These are phyloP conservation scores for Amauroascus niger DNA, from an alignment of 2,329 filamentous ascomycete genomes.

Conservation along the genomic window DNA sequence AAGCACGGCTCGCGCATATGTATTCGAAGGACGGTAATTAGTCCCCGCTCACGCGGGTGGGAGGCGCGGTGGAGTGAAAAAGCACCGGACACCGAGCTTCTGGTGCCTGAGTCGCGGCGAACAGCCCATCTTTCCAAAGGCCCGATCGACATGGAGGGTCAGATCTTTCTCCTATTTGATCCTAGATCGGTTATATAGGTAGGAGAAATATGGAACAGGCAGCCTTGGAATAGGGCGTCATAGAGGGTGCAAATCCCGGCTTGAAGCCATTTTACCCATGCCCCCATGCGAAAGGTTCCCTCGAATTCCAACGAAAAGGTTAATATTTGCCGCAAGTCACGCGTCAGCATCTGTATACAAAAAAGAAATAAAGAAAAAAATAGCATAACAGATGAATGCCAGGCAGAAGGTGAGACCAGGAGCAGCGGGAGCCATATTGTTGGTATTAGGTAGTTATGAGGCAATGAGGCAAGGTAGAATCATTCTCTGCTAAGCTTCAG, in stretches of 20 bases:
- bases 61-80: not conserved
- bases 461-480: too few species aligned
- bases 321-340: not conserved
- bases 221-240: not conserved
- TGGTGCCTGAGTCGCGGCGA: not conserved
- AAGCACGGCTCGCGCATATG: not conserved
- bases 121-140: too few species aligned
- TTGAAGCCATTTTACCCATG: not conserved
- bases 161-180: not conserved
- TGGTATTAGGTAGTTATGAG: too few species aligned
- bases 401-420: too few species aligned
- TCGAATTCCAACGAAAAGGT: not conserved
- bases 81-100: not conserved
- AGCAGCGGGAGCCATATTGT: too few species aligned
- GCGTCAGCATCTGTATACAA: not conserved
- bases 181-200: not conserved
- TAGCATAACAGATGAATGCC: too few species aligned
- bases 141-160: not conserved
- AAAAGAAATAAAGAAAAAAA: too few species aligned
- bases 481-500: too few species aligned
- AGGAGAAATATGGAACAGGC: not conserved
- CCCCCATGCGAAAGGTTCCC: not conserved
- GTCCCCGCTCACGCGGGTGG: too few species aligned
- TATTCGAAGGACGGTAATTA: too few species aligned
- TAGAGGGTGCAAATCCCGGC: not conserved